Evolutionary conservation across 2,329 filamentous ascomycete species (phyloP).

Genomic region (Penicillium sp.): DNA sequence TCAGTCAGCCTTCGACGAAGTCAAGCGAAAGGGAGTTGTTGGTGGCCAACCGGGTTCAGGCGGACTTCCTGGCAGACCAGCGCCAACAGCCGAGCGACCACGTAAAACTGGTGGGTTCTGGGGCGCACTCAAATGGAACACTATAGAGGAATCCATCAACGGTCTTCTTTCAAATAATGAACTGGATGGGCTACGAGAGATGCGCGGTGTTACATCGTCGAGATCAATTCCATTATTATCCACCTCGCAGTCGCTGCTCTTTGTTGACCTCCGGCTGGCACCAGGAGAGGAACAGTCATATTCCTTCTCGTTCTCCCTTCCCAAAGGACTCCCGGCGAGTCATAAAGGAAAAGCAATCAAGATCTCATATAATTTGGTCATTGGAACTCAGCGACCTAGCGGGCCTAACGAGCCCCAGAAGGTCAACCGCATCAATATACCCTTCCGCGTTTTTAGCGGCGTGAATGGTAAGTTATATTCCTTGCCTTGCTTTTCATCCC

Average conservation of each 20-base stretch:
- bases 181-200: conserved; percentile 90
- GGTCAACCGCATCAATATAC: conserved; percentile 85
- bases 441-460: conserved; percentile 88
- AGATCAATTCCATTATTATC: conserved; percentile 88
- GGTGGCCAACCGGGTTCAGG: conserved; percentile 79
- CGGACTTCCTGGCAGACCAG: conserved; percentile 62
- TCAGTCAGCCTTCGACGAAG: conserved; percentile 85
- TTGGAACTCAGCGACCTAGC: conserved; percentile 85
- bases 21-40: conserved; percentile 89
- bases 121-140: conserved; percentile 81
- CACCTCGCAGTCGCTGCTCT: conserved; percentile 91
- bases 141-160: conserved; percentile 80
- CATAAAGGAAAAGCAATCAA: conserved; percentile 93
- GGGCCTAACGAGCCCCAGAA: conserved; percentile 72
- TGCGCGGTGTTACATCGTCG: conserved; percentile 81
- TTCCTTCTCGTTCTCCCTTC: conserved; percentile 81
- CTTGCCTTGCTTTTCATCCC: background rate
- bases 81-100: conserved; percentile 27
- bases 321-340: conserved; percentile 83
- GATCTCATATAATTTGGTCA: conserved; percentile 83
- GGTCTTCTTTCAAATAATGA: conserved; percentile 83
- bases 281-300: conserved; percentile 87
- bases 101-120: conserved; percentile 75
- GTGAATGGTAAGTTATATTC: conserved; percentile 63
- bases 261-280: conserved; percentile 83